Evolutionary conservation across 371 early-diverging fungal species (phyloP), one percentile per base, ranked within the genome.

Genomic region (Gilbertella persicaria): DNA sequence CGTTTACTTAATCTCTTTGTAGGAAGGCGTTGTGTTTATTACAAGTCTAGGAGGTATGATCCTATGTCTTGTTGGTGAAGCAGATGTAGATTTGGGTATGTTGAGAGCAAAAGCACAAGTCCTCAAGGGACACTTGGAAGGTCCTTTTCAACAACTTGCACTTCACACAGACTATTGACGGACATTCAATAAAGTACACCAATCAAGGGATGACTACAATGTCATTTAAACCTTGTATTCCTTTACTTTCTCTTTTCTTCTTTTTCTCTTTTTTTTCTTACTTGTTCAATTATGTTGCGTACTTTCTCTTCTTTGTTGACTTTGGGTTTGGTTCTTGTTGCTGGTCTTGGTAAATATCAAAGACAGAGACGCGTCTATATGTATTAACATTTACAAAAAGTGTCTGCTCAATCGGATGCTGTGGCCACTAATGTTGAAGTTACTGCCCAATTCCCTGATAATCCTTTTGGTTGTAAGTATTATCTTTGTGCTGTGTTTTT

Each of bases 61-160:
- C 16, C 69, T 91, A 2, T 91, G 91, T 67, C 70, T 89, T 9
- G 85, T 88, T 0, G 86, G 84, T 29, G 72, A 79, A 30, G 66
- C 73, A 21, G 64, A 73, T 5, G 84, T 83, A 10, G 85, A 86
- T 54, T 67, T 87, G 7, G 89, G 88, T 6, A 80, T 89, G 35
- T 65, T 91, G 30, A 84, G 80, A 57, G 83, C 85, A 7, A 91
- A 91, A 82, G 71, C 77, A 14, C 76, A 82, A 39, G 86, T 82
- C 6, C 56, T 83, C 30, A 73, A 73, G 25, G 63, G 71, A 29
- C 86, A 85, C 62, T 62, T 85, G 44, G 78, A 83, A 58, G 82
- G 78, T 41, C 86, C 86, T 13, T 62, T 85, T 35, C 69, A 66
- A 30, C 69, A 67, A 62, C 72, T 80, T 6, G 79, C 79, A 46